A percentile compares a stretch with the other conserved stretches of the same genome.
Conservation (phyloP, 208 protist genomes). For the Crithidia fasciculata region DNA sequence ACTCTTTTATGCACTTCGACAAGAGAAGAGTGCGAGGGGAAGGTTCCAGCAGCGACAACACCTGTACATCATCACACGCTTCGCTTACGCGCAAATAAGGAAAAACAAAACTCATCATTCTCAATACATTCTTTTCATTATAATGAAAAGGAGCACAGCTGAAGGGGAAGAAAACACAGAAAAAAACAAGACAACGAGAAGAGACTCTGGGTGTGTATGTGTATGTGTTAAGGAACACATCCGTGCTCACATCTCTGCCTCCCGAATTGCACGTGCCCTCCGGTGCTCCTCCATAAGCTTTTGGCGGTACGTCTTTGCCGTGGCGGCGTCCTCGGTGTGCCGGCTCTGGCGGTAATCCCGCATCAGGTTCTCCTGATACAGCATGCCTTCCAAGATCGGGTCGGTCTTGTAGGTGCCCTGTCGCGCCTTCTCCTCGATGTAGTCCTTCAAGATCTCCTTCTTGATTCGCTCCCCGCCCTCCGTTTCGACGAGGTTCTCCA, state of each 20-base stretch:
- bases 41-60: background rate
- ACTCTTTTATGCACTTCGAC: background rate
- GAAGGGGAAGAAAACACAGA: too few species aligned
- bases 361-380: constrained; percentile 85
- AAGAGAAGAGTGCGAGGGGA: background rate
- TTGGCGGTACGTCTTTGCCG: constrained; percentile 60
- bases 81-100: background rate
- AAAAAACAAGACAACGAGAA: background rate
- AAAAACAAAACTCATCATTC: background rate
- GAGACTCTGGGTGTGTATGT: too few species aligned
- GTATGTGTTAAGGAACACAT: constrained; percentile 4
- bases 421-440: constrained; percentile 50
- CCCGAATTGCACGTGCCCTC: constrained; percentile 26
- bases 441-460: constrained; percentile 73
- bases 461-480: constrained; percentile 65
- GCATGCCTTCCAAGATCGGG: constrained; percentile 80
- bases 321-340: constrained; percentile 41
- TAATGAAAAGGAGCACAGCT: too few species aligned
- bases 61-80: background rate
- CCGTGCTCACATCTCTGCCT: constrained; percentile 17
- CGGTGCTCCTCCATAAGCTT: constrained; percentile 59
- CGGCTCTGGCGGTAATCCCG: constrained; percentile 61
- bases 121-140: too few species aligned
- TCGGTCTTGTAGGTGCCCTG: constrained; percentile 37
- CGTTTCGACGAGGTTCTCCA: constrained; percentile 70